Conservation (phyloP, 345 rosid species). For the Cochlearia excelsa region DNA sequence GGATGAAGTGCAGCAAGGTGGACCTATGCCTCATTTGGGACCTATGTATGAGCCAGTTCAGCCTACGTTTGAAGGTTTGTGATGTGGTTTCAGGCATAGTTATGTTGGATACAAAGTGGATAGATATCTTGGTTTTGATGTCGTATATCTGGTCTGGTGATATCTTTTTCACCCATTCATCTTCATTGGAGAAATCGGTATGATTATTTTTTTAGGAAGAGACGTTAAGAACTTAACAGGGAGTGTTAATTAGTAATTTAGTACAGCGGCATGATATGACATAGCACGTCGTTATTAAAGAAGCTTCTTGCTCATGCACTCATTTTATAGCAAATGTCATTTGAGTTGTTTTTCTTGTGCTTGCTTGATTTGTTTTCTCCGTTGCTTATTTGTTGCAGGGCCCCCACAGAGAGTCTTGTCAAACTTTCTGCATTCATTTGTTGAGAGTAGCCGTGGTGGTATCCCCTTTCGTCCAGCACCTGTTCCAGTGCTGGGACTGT, state of each 20-base stretch:
- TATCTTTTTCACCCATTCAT: conserved; percentile 7
- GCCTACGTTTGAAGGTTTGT: conserved; percentile 67
- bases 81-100: background rate
- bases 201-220: background rate
- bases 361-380: conserved; percentile 19
- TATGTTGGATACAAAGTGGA: background rate
- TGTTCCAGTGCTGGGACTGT: conserved; percentile 79
- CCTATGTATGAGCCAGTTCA: conserved; percentile 48
- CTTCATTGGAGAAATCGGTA: conserved; percentile 2
- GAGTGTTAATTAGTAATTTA: conserved; percentile 4
- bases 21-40: conserved; percentile 45
- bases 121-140: background rate
- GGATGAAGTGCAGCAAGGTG: conserved; percentile 70
- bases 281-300: background rate
- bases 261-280: conserved; percentile 1
- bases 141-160: background rate
- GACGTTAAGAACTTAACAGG: background rate
- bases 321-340: conserved; percentile 5
- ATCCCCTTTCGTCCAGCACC: conserved; percentile 83
- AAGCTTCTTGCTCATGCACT: conserved; percentile 1
- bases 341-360: conserved; percentile 5
- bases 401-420: conserved; percentile 94
- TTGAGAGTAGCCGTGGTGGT: conserved; percentile 81
- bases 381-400: conserved; percentile 47
- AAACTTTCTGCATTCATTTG: conserved; percentile 83